Evolutionary conservation across 2,329 filamentous ascomycete genomes (phyloP).

Genomic region (Sarocladium kiliense): DNA sequence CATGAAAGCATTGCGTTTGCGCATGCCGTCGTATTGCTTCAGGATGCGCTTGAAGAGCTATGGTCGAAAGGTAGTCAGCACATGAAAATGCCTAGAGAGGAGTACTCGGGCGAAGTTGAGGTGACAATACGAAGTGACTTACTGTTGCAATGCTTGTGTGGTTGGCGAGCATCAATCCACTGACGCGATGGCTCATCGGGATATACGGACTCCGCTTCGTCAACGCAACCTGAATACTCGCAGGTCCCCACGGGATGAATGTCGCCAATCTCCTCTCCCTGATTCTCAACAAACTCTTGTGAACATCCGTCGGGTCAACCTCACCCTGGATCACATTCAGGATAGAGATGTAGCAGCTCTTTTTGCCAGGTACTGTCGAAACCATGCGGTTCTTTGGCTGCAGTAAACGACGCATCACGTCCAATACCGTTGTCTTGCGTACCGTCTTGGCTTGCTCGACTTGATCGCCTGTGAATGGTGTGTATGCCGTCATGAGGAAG

Average conservation of each 20-base stretch:
- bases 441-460: constrained; percentile 97
- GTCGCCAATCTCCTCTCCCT: constrained; percentile 88
- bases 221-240: constrained; percentile 93
- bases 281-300: constrained; percentile 95
- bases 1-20: constrained; percentile 95
- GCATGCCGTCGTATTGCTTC: constrained; percentile 85
- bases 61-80: background rate
- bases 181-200: constrained; percentile 88
- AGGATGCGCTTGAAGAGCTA: constrained; percentile 90
- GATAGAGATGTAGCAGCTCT: constrained; percentile 98
- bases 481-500: constrained; percentile 98
- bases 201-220: constrained; percentile 97
- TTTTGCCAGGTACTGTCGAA: constrained; percentile 89
- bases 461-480: constrained; percentile 92
- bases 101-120: too few species aligned
- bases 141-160: constrained; percentile 94
- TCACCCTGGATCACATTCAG: constrained; percentile 99
- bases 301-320: constrained; percentile 94
- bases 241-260: constrained; percentile 97
- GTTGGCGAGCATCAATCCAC: constrained; percentile 95
- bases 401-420: constrained; percentile 91
- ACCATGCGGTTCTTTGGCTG: constrained; percentile 99
- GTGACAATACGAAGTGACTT: too few species aligned
- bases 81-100: too few species aligned
- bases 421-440: constrained; percentile 93